These are phyloP conservation scores for Ogataea allantospora DNA, from an alignment of 805 yeast genomes.

Conservation along the genomic window DNA sequence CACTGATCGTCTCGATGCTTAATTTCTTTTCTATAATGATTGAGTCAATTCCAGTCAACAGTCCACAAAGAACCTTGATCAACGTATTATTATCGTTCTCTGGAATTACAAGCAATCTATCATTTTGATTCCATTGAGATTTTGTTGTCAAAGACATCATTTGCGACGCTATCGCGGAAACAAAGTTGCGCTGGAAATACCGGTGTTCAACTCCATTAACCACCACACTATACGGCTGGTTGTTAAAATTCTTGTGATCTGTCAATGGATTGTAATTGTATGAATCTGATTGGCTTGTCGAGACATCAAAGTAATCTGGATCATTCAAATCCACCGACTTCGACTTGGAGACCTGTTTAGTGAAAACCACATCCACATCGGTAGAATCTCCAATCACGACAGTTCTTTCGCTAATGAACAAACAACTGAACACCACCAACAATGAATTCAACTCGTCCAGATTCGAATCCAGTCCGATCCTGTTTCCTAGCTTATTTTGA, in stretches of 20 bases:
- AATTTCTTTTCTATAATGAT: slow-evolving; percentile 23
- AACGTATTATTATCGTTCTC: slow-evolving; percentile 28
- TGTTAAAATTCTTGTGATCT: slow-evolving; percentile 26
- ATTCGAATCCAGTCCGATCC: slow-evolving; percentile 26
- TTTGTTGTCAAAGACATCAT: slow-evolving; percentile 32
- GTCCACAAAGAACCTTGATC: slow-evolving; percentile 39
- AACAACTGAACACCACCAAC: slow-evolving; percentile 26
- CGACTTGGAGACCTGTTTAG: slow-evolving; percentile 2
- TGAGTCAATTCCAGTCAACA: slow-evolving; percentile 35
- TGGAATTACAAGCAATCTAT: slow-evolving; percentile 24
- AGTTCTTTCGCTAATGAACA: slow-evolving; percentile 38
- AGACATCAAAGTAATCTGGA: slow-evolving; percentile 4
- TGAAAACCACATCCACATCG: slow-evolving; percentile 2
- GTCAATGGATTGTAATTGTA: slow-evolving; percentile 21
- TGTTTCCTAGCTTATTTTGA: slow-evolving; percentile 26
- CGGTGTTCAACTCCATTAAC: slow-evolving; percentile 24
- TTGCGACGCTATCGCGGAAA: slow-evolving; percentile 36
- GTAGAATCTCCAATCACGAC: slow-evolving; percentile 19
- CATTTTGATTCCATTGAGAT: slow-evolving; percentile 28
- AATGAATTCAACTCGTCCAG: slow-evolving; percentile 21
- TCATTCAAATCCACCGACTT: slow-evolving; percentile 33
- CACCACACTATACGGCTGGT: slow-evolving; percentile 30
- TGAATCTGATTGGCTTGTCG: slow-evolving; percentile 17
- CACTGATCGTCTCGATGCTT: slow-evolving; percentile 14
- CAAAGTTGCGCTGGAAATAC: slow-evolving; percentile 35